Base-by-base conservation (phyloP, 2,329 filamentous ascomycete species). In the Beauveria sp. region DNA sequence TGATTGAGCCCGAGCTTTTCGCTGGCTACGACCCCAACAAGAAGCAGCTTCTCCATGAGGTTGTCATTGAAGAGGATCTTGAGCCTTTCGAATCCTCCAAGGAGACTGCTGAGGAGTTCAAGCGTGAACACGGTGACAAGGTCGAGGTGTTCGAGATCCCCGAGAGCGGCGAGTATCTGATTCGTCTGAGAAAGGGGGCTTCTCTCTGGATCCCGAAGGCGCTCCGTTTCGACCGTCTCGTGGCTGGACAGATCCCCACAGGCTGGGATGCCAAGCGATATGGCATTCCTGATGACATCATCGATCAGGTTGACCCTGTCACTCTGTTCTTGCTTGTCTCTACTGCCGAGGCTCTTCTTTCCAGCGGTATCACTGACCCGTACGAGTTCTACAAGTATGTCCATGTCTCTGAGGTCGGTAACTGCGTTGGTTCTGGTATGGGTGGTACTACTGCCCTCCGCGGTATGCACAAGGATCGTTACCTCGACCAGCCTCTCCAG, bases 311-410 rank as follows among this genome's bases (percentile, higher is more conserved):
- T 65, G 96, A 99, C 71, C 95, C 93, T 6, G 93, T 98, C 67
- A 96, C 95, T 1, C 83, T 99, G 54, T 99, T 91, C 73, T 91
- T 98, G 34, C 88, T 99, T 51, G 93, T 98, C 52, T 96, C 91
- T 59, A 96, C 93, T 53, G 91, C 90, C 1, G 96, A 99, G 76
- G 87, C 93, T 63, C 87, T 99, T 8, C 83, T 99, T 57, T 89
- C 91, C 34, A 89, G 91, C 65, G 95, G 95, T 86, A 93, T 99
- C 74, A 98, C 95, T 28, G 96, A 99, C 73, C 96, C 95, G 22
- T 99, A 98, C 73, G 95, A 99, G 78, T 98, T 99, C 79, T 99
- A 99, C 85, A 93, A 98, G 81, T 99, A 99, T 71, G 93, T 99
- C 65, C 95, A 99, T 75, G 86, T 99, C 64, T 98, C 95, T 8